Conservation (phyloP, 2,329 filamentous ascomycete species). For the Neofusicoccum sp. region DNA sequence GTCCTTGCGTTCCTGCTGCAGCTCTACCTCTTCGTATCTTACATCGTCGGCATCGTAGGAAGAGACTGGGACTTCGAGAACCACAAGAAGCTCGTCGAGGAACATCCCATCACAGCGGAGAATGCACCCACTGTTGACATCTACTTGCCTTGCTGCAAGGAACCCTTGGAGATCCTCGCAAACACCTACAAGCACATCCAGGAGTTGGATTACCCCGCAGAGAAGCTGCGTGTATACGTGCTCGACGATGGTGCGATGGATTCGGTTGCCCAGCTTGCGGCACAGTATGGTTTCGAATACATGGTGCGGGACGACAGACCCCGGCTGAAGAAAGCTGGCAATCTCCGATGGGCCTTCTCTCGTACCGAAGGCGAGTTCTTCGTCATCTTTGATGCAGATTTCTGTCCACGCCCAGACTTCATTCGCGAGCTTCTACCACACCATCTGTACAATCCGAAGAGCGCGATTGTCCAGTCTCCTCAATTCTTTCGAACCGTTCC, state of each 20-base stretch:
- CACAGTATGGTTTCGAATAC: constrained; percentile 40
- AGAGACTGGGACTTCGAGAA: constrained; percentile 39
- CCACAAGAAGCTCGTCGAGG: constrained; percentile 33
- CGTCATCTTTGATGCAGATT: constrained; percentile 45
- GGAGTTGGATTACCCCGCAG: constrained; percentile 38
- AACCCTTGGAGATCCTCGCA: constrained; percentile 41
- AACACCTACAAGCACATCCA: constrained; percentile 39
- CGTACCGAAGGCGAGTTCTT: constrained; percentile 43
- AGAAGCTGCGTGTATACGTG: constrained; percentile 40
- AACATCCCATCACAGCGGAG: constrained; percentile 33
- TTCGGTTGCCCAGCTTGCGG: constrained; percentile 32
- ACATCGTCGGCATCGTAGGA: constrained; percentile 41
- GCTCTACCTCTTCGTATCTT: constrained; percentile 43
- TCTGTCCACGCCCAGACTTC: constrained; percentile 44
- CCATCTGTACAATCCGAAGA: constrained; percentile 39
- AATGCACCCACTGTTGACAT: constrained; percentile 43
- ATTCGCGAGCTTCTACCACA: constrained; percentile 41
- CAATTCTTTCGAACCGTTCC: constrained; percentile 43
- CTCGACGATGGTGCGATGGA: constrained; percentile 41
- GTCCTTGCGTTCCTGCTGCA: constrained; percentile 40
- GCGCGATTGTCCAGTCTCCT: constrained; percentile 43
- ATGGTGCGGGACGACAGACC: constrained; percentile 43
- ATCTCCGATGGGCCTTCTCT: constrained; percentile 43
- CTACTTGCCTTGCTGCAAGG: constrained; percentile 44
- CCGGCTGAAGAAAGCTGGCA: constrained; percentile 44